A percentile compares a stretch with the other conserved stretches of the same genome.
phyloP scores from a whole-genome alignment of 1,284 basidiomycete species.

The Apiotrichum sp. region DNA sequence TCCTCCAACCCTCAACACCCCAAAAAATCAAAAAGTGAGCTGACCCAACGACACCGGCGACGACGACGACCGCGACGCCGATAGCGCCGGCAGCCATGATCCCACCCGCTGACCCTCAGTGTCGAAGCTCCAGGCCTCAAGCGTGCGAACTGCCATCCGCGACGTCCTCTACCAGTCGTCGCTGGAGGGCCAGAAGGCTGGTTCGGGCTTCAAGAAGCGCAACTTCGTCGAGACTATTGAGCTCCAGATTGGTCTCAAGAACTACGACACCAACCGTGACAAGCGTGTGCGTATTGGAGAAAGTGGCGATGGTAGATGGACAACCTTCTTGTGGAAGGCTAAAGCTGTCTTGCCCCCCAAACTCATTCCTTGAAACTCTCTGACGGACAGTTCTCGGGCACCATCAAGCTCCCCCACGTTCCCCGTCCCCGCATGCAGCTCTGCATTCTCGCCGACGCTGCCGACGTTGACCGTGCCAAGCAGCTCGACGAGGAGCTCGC shows the following conservation, averaged over 20 bases:
- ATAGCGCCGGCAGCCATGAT: too few species aligned
- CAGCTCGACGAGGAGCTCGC: constrained; percentile 47
- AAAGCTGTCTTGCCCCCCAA: too few species aligned
- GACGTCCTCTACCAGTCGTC: constrained; percentile 67
- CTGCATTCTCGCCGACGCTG: constrained; percentile 98
- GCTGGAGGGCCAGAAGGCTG: constrained; percentile 43
- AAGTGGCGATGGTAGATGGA: too few species aligned
- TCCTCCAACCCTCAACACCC: constrained; percentile 3
- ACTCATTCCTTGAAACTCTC: too few species aligned
- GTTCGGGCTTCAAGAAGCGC: constrained; percentile 53
- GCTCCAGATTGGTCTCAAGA: constrained; percentile 95
- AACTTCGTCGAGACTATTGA: constrained; percentile 72
- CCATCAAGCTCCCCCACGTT: constrained; percentile 92
- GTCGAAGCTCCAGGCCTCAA: constrained; percentile 87
- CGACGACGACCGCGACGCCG: not conserved
- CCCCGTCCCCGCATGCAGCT: constrained; percentile 98
- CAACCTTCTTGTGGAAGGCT: too few species aligned
- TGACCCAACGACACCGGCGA: not conserved
- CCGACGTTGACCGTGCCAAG: constrained; percentile 79
- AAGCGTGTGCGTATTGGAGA: constrained; percentile 54
- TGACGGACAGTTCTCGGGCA: constrained; percentile 58
- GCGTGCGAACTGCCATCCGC: constrained; percentile 94
- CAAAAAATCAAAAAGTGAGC: constrained; percentile 8
- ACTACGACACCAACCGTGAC: constrained; percentile 74
- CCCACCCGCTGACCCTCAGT: not conserved